Evolutionary conservation across 2,329 filamentous ascomycete species (phyloP), one percentile per base, ranked within the genome.

Genomic region (Dactylellina drechsleri): DNA sequence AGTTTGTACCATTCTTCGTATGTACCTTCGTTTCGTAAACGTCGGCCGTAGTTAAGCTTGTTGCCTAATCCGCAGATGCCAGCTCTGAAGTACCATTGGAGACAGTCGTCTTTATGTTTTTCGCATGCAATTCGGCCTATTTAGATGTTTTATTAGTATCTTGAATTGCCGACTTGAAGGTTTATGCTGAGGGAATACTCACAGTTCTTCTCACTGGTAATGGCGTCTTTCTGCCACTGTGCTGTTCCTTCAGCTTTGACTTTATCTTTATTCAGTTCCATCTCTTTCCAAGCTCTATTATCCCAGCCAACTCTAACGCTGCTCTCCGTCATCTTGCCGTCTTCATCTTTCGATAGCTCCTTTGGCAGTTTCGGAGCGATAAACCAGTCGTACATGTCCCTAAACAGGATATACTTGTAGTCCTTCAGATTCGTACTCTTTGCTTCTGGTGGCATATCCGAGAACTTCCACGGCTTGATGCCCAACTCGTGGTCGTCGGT

Each of bases 301-400:
- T 75, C 71, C 71, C 71, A 75, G 1, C 71, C 71, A 20, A 75
- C 57, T n/a, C 71, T 41, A 7, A 45, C 47, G 2, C 64, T 53
- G 3, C 64, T 68, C 10, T 54, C 13, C 18, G 16, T 58, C 58
- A 62, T 41, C 45, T 57, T 47, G 16, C 65, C 71, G 20, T 53
- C 40, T 0, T 54, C 45, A 6, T 75, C 64, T 23, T 68, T 75
- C 13, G 47, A 23, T 5, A 57, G 20, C 20, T 64, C 58, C 4
- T 20, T 45, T 2, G 71, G 71, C 20, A 75, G 4, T 36, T 66
- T 67, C 23, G 52, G 59, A 1, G 64, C 59, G 41, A 75, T 61
- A 16, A 75, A 75, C 23, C 56, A 75, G 40, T 75, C 71, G 58
- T 54, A 75, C 71, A 75, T 64, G 60, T 75, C 71, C 31, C 64